phyloP scores from a whole-genome alignment of 192 early-diverging fungal genomes.

The Mortierella hygrophila region DNA sequence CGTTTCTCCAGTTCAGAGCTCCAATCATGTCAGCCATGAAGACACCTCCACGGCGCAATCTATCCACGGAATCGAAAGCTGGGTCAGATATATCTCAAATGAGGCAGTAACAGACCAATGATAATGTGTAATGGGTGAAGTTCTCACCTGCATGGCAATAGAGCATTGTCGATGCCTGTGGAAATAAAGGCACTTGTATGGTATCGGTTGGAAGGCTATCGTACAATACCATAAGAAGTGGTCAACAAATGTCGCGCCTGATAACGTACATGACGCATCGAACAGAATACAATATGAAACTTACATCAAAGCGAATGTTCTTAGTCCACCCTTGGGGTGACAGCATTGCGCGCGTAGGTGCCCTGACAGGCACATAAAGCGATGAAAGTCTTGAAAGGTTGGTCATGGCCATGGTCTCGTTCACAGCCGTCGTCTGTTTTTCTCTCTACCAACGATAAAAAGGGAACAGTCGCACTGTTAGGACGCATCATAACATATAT shows the following conservation, averaged over 20 bases:
- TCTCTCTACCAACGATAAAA: constrained; percentile 30
- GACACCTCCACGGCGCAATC: constrained; percentile 29
- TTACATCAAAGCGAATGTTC: constrained; percentile 57
- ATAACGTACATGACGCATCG: no score
- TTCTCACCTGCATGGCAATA: constrained; percentile 58
- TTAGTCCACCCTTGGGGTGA: constrained; percentile 36
- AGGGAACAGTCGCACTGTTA: not conserved
- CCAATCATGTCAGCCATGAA: constrained; percentile 54
- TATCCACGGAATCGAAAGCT: constrained; percentile 6
- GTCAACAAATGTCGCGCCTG: not conserved
- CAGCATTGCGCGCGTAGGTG: constrained; percentile 35
- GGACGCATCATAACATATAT: not conserved
- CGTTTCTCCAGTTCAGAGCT: constrained; percentile 59
- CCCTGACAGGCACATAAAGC: constrained; percentile 63
- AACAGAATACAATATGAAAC: not conserved
- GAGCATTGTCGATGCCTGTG: constrained; percentile 63
- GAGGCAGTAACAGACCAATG: not conserved
- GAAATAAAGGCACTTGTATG: constrained; percentile 69
- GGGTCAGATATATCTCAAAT: not conserved
- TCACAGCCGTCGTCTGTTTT: constrained; percentile 52
- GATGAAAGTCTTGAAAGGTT: constrained; percentile 62
- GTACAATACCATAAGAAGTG: not conserved
- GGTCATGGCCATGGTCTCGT: constrained; percentile 52
- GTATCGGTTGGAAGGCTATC: constrained; percentile 55
- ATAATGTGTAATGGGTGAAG: not conserved